Evolutionary conservation across 2,329 filamentous ascomycete genomes (phyloP), one percentile per base, ranked within the genome.

Genomic region (Alternaria dauci): DNA sequence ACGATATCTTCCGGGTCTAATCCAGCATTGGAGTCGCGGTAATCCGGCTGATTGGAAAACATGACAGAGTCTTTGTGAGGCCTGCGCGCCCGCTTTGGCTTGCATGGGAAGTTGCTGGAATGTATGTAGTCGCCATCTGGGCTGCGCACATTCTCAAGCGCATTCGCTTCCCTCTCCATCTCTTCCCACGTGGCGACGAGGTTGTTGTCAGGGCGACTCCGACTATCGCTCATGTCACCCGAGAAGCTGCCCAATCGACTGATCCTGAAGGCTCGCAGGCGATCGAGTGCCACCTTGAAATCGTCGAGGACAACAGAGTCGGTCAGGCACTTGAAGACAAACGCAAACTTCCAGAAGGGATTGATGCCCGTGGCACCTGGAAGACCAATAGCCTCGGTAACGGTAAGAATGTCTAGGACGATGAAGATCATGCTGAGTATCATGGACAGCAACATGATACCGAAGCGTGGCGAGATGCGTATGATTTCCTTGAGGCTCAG

Each of bases 221-320:
- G 72, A 42, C 71, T 73, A 50, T 78, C 76, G 55, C 71, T 76
- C 55, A 66, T 68, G 59, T 79, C 76, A 9, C 70, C 70, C 1
- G 76, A 78, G 36, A 76, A 78, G 58, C 76, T 78, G 20, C 75
- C 76, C 20, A 79, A 48, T 12, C 77, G 75, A 23, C 77, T 77
- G 42, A 84, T 75, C 50, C 80, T 80, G 69, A 82, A 79, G n/a
- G 79, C 74, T 59, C 80, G 77, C 43, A 84, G 67, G 5, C 80
- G 76, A 59, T 84, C 82, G 25, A 84, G 72, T 0, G 82, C 82
- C 3, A 87, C 88, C 70, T 89, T 89, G 82, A 90, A 90, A 68
- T 90, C 88, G 69, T 90, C 88, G 11, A 90, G 83, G 52, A 90
- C 84, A 52, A 90, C 86, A 0, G 85, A 87, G 70, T 90, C 88